Percentiles rank a stretch among this genome's conserved stretches.
Evolutionary conservation across 768 basidiomycete genomes (phyloP).

Genomic region (Naganishia antarctica): DNA sequence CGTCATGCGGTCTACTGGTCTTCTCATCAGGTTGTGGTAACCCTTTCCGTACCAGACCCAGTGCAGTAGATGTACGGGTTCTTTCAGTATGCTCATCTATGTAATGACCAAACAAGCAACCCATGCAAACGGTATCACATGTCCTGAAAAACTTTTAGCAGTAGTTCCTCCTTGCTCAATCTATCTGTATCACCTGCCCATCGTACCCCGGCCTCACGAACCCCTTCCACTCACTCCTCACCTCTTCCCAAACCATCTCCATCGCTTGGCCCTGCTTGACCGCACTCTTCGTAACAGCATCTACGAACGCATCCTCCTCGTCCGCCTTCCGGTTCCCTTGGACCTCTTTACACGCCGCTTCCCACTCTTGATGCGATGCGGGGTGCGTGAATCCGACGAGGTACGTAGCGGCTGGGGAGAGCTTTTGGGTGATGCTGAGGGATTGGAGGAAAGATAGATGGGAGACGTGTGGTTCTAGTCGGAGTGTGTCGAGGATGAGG

Average conservation of each 20-base stretch:
- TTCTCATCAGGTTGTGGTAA: too few species aligned
- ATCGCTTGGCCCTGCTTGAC: conserved; percentile 22
- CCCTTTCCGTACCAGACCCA: too few species aligned
- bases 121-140: too few species aligned
- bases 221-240: conserved; percentile 22
- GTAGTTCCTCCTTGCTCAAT: too few species aligned
- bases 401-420: conserved; percentile 64
- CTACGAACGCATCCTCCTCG: conserved; percentile 49
- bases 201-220: conserved; percentile 24
- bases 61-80: too few species aligned
- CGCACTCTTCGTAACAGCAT: conserved; percentile 51
- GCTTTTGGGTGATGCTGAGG: conserved; percentile 56
- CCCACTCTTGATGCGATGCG: conserved; percentile 72
- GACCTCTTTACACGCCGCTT: conserved; percentile 53
- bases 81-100: too few species aligned
- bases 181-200: conserved; percentile 19
- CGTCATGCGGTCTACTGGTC: too few species aligned
- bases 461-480: conserved; percentile 63
- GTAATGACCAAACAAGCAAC: too few species aligned
- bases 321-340: conserved; percentile 47
- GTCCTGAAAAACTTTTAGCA: too few species aligned
- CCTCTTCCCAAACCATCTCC: conserved; percentile 25
- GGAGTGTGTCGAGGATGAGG: conserved; percentile 72
- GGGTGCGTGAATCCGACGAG: conserved; percentile 71
- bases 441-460: conserved; percentile 72